Base-by-base conservation (phyloP, 495 filamentous ascomycete species). In the Podospora fimiseda region DNA sequence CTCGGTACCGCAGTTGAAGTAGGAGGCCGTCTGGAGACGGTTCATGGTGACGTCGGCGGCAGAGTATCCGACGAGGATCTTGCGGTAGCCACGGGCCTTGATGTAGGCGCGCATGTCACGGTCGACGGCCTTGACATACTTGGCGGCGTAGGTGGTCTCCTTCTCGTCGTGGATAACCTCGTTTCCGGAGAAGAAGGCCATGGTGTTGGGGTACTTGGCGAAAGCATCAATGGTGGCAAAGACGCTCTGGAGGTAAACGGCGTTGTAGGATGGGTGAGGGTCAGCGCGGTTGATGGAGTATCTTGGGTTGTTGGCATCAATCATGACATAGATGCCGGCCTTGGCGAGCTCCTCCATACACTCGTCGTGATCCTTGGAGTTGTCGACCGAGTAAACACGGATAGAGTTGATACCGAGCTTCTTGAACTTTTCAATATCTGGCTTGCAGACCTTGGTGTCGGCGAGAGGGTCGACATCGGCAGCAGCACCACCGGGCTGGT, bases 171-270 rank as follows among this genome's bases (percentile, higher is more conserved):
- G 93, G 78, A 96, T 91, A 58, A 96, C 90, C 74, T 98, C 93
- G 69, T 98, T 97, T 42, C 89, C 93, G 19, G 91, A 94, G 79
- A 96, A 96, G 85, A 97, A 97, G 50, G 88, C 87, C 50, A 96
- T 76, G 23, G 88, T 92, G 76, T 98, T 98, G 75, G 74, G 69
- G 73, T 96, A 98, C 63, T 87, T 84, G 59, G 79, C 78, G 63
- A 98, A 96, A 55, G 79, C 84, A 66, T 97, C 92, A 56, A 97
- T 83, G 60, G 92, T 96, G 16, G 92, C 88, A 65, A 97, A 97
- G 67, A 96, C 74, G 72, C 85, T 91, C 73, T 96, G 90, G 22
- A 96, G 80, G 63, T 98, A 98, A 47, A 82, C 81, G 48, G 83
- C 79, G 68, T 96, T 98, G 82, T 98, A 98, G 8, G 92, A 96